These are phyloP conservation scores for Canna indica DNA, from an alignment of 176 grass and related monocot genomes.

Conservation along the genomic window DNA sequence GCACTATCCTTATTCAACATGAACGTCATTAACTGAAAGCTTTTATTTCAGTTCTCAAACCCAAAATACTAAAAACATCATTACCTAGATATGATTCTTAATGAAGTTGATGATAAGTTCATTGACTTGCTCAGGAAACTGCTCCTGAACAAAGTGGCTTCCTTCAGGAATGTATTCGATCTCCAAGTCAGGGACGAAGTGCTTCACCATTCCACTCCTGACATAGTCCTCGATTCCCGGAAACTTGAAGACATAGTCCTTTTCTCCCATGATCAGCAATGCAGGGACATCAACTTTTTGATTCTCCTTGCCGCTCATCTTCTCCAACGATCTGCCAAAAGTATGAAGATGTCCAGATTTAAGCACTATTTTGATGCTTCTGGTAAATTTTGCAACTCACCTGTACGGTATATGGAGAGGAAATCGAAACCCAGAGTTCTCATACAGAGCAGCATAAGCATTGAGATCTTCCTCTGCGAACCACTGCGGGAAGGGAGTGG, in stretches of 20 bases:
- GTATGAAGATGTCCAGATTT: no score
- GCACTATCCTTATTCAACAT: not conserved
- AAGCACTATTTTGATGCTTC: no score
- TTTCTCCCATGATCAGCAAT: constrained; percentile 54
- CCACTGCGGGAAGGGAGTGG: constrained; percentile 42
- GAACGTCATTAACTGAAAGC: no score
- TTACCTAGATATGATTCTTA: constrained; percentile 26
- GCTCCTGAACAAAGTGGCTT: constrained; percentile 55
- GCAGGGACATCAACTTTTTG: constrained; percentile 50
- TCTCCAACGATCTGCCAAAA: constrained; percentile 24
- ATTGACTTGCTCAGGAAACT: constrained; percentile 55
- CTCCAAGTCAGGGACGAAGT: constrained; percentile 42
- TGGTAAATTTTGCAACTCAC: constrained; percentile 8
- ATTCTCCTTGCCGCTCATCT: not conserved
- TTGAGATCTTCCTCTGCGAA: constrained; percentile 48
- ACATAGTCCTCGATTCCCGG: constrained; percentile 28
- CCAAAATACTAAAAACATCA: no score
- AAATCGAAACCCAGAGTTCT: constrained; percentile 54
- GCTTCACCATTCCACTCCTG: constrained; percentile 33
- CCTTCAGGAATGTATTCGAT: constrained; percentile 49
- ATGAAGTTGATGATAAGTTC: constrained; percentile 39
- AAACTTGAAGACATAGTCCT: constrained; percentile 53
- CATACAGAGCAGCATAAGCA: constrained; percentile 42
- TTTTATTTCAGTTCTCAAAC: no score
- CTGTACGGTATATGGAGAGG: constrained; percentile 61